Percentiles rank a stretch among this genome's conserved stretches.
Conservation (phyloP, 2,329 filamentous ascomycete species). For the Mariannaea elegans region DNA sequence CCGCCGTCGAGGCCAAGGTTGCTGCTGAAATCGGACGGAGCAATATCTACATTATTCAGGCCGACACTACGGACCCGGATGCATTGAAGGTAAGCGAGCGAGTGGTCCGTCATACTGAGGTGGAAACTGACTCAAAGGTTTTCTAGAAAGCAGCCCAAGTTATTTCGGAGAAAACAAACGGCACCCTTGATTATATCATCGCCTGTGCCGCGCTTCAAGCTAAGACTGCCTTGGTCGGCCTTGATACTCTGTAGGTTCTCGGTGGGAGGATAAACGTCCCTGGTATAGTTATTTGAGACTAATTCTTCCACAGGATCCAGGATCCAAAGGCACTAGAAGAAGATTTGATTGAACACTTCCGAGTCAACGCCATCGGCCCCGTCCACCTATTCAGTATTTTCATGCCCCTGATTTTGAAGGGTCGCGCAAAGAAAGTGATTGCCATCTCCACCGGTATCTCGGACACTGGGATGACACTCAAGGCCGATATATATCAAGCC, state of each 20-base stretch:
- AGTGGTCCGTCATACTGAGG: background rate
- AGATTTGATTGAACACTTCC: conserved; percentile 38
- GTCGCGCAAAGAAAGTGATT: conserved; percentile 62
- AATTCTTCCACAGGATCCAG: conserved; percentile 5
- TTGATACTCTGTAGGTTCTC: conserved; percentile 5
- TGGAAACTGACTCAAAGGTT: conserved; percentile 5
- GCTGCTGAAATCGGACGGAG: conserved; percentile 39
- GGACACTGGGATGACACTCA: conserved; percentile 53
- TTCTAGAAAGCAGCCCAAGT: conserved; percentile 39
- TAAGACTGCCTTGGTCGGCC: conserved; percentile 2
- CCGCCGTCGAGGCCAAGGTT: conserved; percentile 48
- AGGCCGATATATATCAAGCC: conserved; percentile 46
- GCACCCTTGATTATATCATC: conserved; percentile 59
- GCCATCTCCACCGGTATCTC: conserved; percentile 58
- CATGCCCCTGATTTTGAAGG: conserved; percentile 60
- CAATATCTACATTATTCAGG: conserved; percentile 21
- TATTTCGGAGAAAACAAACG: conserved; percentile 42
- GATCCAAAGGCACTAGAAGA: conserved; percentile 12
- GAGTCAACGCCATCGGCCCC: conserved; percentile 59
- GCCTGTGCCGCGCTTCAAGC: conserved; percentile 50
- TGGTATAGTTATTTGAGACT: conserved; percentile 5
- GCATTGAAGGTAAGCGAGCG: conserved; percentile 12
- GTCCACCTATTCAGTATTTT: conserved; percentile 62
- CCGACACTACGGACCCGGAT: conserved; percentile 16
- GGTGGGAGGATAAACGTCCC: conserved; percentile 3